Base-by-base conservation (phyloP, 345 rosid species). In the Rubroshorea leprosula region DNA sequence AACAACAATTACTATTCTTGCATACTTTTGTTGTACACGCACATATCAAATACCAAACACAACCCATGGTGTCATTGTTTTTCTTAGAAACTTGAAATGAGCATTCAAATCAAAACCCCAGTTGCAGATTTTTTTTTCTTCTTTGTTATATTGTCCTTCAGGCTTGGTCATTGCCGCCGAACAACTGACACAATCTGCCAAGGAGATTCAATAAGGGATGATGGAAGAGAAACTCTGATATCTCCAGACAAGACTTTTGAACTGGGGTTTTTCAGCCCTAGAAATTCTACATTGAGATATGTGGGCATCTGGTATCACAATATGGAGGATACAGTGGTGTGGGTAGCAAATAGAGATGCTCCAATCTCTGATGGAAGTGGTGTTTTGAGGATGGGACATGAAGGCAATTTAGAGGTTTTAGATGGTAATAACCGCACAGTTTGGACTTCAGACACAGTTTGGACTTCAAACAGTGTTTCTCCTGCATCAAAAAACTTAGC, bases 391-490 rank as follows among this genome's bases (percentile, higher is more conserved):
- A 65, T 90, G 2, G 72, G 54, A 51, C 53, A 62, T 43, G 79
- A 83, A 27, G 97, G 97, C 0, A 78, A 80, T 41, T 74, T 87
- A 61, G 58, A 65, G 9, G 65, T 90, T 23, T 14, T 39, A 22
- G 67, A 87, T 58, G 85, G 86, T 0, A 58, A 57, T 3, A 69
- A 56, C 57, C 55, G 0, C 8, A 12, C 18, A 0, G 69, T 81
- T 72, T 84, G 95, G 97, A 70, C 79, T 43, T 70, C 81, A 45
- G n/a, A n/a, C n/a, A n/a, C n/a, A n/a, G n/a, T n/a, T n/a, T n/a
- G n/a, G n/a, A n/a, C n/a, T n/a, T n/a, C n/a, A n/a, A n/a, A n/a
- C n/a, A 68, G 64, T 66, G 49, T 45, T 52, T 52, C 76, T n/a
- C n/a, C n/a, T n/a, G n/a, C 26, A 26, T 59, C 68, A 21, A 75